phyloP scores from a whole-genome alignment of 345 rosid species.

The Populus ilicifolia region DNA sequence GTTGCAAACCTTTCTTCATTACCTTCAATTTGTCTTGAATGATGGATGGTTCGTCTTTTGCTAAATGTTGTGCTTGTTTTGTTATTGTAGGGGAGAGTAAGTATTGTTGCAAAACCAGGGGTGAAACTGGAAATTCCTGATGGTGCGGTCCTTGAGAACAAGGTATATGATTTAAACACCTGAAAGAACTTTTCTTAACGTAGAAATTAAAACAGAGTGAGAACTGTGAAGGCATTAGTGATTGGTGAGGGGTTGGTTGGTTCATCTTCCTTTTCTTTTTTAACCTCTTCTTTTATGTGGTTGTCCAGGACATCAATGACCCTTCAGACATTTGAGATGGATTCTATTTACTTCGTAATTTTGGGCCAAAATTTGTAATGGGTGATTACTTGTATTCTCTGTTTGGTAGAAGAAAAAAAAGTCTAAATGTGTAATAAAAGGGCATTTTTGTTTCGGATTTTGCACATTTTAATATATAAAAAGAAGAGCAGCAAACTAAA shows the following conservation, averaged over 20 bases:
- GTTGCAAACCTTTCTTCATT: no score
- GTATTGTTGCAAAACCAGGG: slow-evolving; percentile 45
- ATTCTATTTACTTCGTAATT: not conserved
- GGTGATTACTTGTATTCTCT: not conserved
- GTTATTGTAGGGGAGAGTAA: slow-evolving; percentile 37
- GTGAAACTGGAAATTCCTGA: slow-evolving; percentile 46
- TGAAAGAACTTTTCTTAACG: not conserved
- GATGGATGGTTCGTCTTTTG: slow-evolving; percentile 6
- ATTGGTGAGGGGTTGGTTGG: not conserved
- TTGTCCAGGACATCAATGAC: slow-evolving; percentile 35
- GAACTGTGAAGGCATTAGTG: no score
- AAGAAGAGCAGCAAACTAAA: not conserved
- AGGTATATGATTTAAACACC: slow-evolving; percentile 23
- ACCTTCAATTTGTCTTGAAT: not conserved
- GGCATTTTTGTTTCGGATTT: not conserved
- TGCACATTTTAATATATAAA: not conserved
- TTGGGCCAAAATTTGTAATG: not conserved
- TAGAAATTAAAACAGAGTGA: no score
- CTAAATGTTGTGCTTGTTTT: not conserved
- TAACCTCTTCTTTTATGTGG: not conserved
- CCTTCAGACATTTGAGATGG: slow-evolving; percentile 31
- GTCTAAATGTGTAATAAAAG: not conserved
- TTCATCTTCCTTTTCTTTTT: not conserved
- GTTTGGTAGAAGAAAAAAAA: not conserved
- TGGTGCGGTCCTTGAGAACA: slow-evolving; percentile 33